Evolutionary conservation across 192 early-diverging fungal species (phyloP).

Genomic region (Podila verticillata): DNA sequence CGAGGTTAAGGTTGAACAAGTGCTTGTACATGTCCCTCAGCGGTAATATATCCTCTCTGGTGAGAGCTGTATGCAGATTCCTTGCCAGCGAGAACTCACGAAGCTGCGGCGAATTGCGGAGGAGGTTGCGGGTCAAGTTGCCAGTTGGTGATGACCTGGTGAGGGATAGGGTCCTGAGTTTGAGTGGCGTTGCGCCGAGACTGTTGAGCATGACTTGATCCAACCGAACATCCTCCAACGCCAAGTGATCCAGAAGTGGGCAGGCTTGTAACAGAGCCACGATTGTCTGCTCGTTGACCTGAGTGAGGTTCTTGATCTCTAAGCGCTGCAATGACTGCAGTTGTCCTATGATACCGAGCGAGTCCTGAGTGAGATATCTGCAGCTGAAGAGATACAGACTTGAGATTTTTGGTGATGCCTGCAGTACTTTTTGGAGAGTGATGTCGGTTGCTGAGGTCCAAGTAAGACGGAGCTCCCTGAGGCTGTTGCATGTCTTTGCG

Average conservation of each 20-base stretch:
- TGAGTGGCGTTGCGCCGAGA: slow-evolving; percentile 14
- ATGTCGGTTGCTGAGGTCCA: slow-evolving; percentile 33
- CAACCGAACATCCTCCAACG: slow-evolving; percentile 27
- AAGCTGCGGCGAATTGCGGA: slow-evolving; percentile 26
- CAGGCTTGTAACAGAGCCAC: slow-evolving; percentile 16
- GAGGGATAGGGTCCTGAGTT: slow-evolving; percentile 12
- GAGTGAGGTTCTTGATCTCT: slow-evolving; percentile 32
- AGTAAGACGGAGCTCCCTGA: slow-evolving; percentile 30
- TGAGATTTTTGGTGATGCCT: slow-evolving; percentile 30
- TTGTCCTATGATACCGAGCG: slow-evolving; percentile 10
- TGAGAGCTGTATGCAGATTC: slow-evolving; percentile 22
- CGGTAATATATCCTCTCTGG: slow-evolving; percentile 19
- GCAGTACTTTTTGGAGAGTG: slow-evolving; percentile 14
- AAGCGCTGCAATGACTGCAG: slow-evolving; percentile 13
- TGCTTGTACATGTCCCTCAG: slow-evolving; percentile 7
- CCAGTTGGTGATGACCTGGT: slow-evolving; percentile 34
- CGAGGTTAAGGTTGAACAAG: slow-evolving; percentile 26
- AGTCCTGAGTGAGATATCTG: slow-evolving; percentile 16
- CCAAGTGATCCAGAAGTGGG: slow-evolving; percentile 27
- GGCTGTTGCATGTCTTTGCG: slow-evolving; percentile 26
- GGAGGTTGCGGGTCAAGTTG: slow-evolving; percentile 23
- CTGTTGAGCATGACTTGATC: slow-evolving; percentile 19
- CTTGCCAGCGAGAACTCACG: slow-evolving; percentile 39
- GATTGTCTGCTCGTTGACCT: slow-evolving; percentile 18
- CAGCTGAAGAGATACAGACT: slow-evolving; percentile 28